Percentiles rank a stretch among this genome's conserved stretches.
Evolutionary conservation across 2,329 filamentous ascomycete species (phyloP).

Genomic region (Ophiostoma fasciatum): DNA sequence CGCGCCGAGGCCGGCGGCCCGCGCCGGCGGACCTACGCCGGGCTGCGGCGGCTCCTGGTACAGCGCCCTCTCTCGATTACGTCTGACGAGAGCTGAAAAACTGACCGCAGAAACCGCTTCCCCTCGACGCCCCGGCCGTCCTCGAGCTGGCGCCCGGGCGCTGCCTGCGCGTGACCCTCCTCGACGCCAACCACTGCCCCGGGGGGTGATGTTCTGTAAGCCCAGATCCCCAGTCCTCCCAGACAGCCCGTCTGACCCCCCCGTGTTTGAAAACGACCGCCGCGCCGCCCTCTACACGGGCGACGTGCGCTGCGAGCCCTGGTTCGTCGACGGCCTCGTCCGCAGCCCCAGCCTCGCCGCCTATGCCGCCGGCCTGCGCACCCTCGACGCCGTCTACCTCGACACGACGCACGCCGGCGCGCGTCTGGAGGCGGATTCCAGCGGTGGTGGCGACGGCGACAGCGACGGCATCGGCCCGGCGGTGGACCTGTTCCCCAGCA

Average conservation of each 20-base stretch:
- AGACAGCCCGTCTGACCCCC: no score
- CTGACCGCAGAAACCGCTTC: slow-evolving; percentile 51
- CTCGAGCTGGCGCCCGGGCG: slow-evolving; percentile 59
- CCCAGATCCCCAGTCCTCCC: no score
- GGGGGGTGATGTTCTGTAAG: slow-evolving; percentile 80
- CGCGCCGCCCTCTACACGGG: slow-evolving; percentile 77
- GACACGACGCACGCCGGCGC: slow-evolving; percentile 59
- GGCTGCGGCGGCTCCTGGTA: slow-evolving; percentile 50
- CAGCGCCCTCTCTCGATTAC: slow-evolving; percentile 13
- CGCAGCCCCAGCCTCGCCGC: slow-evolving; percentile 61
- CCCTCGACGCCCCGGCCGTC: slow-evolving; percentile 61
- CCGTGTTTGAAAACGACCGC: slow-evolving; percentile 57
- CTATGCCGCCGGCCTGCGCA: slow-evolving; percentile 51
- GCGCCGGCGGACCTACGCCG: slow-evolving; percentile 59
- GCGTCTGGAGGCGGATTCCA: no score
- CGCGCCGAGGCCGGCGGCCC: no score
- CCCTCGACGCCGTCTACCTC: slow-evolving; percentile 69
- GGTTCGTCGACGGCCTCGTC: slow-evolving; percentile 64
- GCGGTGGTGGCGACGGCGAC: no score
- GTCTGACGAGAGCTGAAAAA: not conserved
- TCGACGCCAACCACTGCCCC: slow-evolving; percentile 85
- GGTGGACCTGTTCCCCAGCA: slow-evolving; percentile 35
- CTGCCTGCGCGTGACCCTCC: slow-evolving; percentile 63
- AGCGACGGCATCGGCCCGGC: no score
- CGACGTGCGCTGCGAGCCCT: slow-evolving; percentile 72